A percentile compares a stretch with the other conserved stretches of the same genome.
These are phyloP conservation scores for Oligophagozyma castellii DNA, from an alignment of 1,139 yeast genomes.

Conservation along the genomic window DNA sequence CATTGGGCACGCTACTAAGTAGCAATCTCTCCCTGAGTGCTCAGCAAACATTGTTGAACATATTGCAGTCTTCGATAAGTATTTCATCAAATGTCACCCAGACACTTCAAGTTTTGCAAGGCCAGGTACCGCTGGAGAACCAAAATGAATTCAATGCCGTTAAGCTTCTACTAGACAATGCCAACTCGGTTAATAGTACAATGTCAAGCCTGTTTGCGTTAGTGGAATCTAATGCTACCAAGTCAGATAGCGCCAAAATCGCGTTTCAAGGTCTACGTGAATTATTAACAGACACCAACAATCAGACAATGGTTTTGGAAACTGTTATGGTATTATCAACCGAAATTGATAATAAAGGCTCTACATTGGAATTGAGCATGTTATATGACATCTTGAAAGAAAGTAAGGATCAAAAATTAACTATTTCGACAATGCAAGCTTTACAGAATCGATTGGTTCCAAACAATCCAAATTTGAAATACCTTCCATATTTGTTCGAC, in stretches of 20 bases:
- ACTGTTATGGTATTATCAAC: slow-evolving; percentile 13
- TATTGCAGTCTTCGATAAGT: slow-evolving; percentile 7
- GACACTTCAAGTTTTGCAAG: slow-evolving; percentile 3
- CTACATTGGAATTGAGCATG: slow-evolving; percentile 14
- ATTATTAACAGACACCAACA: slow-evolving; percentile 10
- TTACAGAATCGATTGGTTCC: slow-evolving; percentile 10
- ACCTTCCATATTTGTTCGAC: slow-evolving; percentile 15
- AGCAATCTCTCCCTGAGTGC: slow-evolving; percentile 16
- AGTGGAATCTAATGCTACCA: slow-evolving; percentile 15
- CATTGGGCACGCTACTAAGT: slow-evolving; percentile 18
- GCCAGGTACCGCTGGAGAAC: slow-evolving; percentile 4
- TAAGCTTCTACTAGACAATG: slow-evolving; percentile 7
- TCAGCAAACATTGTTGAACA: slow-evolving; percentile 12
- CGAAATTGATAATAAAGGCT: slow-evolving; percentile 12
- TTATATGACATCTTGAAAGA: slow-evolving; percentile 13
- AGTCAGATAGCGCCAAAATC: slow-evolving; percentile 12
- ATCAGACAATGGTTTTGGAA: slow-evolving; percentile 11
- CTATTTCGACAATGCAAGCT: slow-evolving; percentile 11
- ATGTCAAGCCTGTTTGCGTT: slow-evolving; percentile 12
- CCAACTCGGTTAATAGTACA: slow-evolving; percentile 12
- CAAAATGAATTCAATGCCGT: slow-evolving; percentile 4
- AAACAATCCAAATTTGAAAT: slow-evolving; percentile 8
- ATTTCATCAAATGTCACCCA: slow-evolving; percentile 3
- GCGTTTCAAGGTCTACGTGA: slow-evolving; percentile 13
- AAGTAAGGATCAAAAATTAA: slow-evolving; percentile 13